These are phyloP conservation scores for Penicillium silybi DNA, from an alignment of 495 filamentous ascomycete species.

Conservation along the genomic window DNA sequence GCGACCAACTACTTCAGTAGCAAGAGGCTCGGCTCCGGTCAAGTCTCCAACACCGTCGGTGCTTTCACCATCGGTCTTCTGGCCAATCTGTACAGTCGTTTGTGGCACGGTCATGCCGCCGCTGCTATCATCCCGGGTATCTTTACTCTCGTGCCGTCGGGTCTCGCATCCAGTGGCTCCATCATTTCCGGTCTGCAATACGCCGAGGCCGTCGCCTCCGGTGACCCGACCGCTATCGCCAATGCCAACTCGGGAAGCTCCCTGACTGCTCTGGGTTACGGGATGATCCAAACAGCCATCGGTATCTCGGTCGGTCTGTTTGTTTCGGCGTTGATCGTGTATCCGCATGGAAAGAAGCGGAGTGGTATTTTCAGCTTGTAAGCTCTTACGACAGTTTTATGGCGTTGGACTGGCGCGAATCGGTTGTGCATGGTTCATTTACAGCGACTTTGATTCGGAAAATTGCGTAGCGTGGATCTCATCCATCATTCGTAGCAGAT, in stretches of 20 bases:
- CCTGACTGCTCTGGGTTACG: slow-evolving; percentile 48
- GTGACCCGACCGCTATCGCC: slow-evolving; percentile 1
- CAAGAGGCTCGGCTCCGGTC: slow-evolving; percentile 62
- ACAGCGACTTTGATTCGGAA: neutral
- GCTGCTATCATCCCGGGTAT: slow-evolving; percentile 88
- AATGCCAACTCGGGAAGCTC: slow-evolving; percentile 12
- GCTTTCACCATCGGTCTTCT: slow-evolving; percentile 78
- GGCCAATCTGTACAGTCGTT: slow-evolving; percentile 77
- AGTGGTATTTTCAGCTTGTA: slow-evolving; percentile 81
- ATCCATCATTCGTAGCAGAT: too few species aligned
- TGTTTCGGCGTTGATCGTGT: slow-evolving; percentile 73
- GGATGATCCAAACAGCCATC: slow-evolving; percentile 83
- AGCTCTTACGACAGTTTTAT: neutral
- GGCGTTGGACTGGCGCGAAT: neutral
- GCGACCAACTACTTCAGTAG: slow-evolving; percentile 74
- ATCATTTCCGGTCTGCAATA: slow-evolving; percentile 73
- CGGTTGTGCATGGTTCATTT: slow-evolving; percentile 4
- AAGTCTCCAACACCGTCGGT: slow-evolving; percentile 76
- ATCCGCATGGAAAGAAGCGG: slow-evolving; percentile 76
- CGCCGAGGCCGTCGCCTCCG: slow-evolving; percentile 60
- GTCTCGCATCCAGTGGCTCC: slow-evolving; percentile 73
- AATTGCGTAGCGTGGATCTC: neutral
- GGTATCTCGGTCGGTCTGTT: slow-evolving; percentile 86
- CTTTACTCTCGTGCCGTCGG: slow-evolving; percentile 86
- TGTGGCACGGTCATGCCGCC: slow-evolving; percentile 76